Evolutionary conservation across 768 basidiomycete species (phyloP).

Genomic region (Rubroboletus pulcherrimus): DNA sequence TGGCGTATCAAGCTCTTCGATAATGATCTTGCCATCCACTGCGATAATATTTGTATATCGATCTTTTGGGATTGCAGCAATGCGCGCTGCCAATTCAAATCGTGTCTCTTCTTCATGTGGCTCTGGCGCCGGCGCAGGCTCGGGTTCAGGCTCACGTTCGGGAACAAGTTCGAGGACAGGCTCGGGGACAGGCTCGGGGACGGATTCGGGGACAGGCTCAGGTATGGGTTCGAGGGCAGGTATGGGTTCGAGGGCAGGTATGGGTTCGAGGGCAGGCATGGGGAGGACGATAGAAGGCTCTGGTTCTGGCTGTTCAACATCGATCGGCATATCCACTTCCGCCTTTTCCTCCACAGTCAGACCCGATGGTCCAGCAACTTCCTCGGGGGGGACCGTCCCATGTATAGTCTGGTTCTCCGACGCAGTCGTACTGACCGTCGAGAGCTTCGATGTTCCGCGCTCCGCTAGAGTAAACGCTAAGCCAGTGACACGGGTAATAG

Average conservation of each 20-base stretch:
- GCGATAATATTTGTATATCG: conserved; percentile 29
- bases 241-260: not conserved
- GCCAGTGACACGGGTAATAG: not conserved
- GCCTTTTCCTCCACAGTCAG: conserved; percentile 16
- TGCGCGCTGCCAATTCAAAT: conserved; percentile 24
- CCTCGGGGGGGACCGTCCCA: conserved; percentile 23
- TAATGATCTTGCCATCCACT: conserved; percentile 52
- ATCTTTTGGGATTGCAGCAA: conserved; percentile 26
- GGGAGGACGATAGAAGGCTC: not conserved
- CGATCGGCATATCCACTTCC: conserved; percentile 15
- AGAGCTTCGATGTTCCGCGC: conserved; percentile 41
- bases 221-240: not conserved
- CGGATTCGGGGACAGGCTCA: not conserved
- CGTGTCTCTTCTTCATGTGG: conserved; percentile 8
- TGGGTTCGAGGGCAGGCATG: not conserved
- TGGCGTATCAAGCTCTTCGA: conserved; percentile 73
- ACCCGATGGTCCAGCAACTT: conserved; percentile 25
- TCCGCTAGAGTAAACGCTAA: conserved; percentile 18
- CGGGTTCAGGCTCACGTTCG: not conserved
- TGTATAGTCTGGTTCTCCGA: conserved; percentile 44
- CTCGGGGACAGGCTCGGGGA: not conserved
- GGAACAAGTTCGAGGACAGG: not conserved
- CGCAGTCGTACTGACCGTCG: conserved; percentile 43
- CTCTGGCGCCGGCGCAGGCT: not conserved
- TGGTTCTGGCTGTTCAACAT: conserved; percentile 10